Evolutionary conservation across 176 grass and related monocot species (phyloP).

Genomic region (Triticum monococcum): DNA sequence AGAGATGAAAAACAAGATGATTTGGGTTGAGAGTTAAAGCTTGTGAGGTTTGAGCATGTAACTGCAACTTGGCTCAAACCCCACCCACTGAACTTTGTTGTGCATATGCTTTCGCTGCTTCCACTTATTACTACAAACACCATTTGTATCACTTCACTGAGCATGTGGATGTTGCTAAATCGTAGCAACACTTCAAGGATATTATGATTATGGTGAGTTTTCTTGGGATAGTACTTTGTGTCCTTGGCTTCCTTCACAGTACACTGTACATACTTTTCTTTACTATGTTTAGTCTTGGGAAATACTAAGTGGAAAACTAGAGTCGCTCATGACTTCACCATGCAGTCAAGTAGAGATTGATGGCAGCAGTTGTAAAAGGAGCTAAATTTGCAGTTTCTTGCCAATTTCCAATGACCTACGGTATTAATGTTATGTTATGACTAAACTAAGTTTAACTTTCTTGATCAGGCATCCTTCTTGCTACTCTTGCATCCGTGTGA

Average conservation of each 20-base stretch:
- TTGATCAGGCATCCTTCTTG: conserved; percentile 69
- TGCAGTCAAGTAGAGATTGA: background rate
- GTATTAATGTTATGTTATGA: conserved; percentile 21
- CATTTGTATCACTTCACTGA: background rate
- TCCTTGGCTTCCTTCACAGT: background rate
- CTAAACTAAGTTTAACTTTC: conserved; percentile 33
- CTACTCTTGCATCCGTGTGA: conserved; percentile 91
- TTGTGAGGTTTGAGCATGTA: conserved; percentile 1
- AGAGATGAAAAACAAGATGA: conserved; percentile 1
- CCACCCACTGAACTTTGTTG: conserved; percentile 34
- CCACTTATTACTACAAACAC: conserved; percentile 36
- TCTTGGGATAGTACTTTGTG: background rate
- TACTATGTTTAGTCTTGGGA: background rate
- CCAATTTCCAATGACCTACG: background rate
- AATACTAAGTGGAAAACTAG: background rate
- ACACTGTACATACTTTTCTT: background rate
- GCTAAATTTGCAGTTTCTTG: conserved; percentile 4
- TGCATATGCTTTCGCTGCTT: conserved; percentile 73
- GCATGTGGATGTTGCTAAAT: conserved; percentile 7
- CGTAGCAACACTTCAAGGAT: background rate
- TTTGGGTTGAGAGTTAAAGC: conserved; percentile 13
- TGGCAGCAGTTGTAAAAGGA: background rate
- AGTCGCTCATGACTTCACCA: background rate
- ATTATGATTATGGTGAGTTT: background rate
- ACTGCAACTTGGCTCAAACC: background rate